These are phyloP conservation scores for Petunia axillaris DNA, from an alignment of 257 asterid species.

Conservation along the genomic window DNA sequence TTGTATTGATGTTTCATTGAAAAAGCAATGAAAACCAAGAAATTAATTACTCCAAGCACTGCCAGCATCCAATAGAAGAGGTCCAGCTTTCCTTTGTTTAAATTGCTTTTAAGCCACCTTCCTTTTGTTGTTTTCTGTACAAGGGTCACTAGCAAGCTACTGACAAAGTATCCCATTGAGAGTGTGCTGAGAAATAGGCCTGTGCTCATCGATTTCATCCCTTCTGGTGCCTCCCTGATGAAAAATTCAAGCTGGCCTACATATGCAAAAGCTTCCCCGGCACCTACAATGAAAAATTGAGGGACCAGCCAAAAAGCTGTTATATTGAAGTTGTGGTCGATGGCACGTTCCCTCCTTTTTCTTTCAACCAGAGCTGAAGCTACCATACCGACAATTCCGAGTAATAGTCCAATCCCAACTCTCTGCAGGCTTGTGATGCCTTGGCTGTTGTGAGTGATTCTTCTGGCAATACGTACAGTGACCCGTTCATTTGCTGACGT, in stretches of 20 bases:
- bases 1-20: slow-evolving; percentile 74
- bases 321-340: slow-evolving; percentile 27
- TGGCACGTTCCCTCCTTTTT: slow-evolving; percentile 38
- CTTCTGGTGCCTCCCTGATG: slow-evolving; percentile 81
- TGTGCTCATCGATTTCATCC: slow-evolving; percentile 93
- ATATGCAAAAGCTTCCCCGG: slow-evolving; percentile 87
- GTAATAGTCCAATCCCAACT: slow-evolving; percentile 66
- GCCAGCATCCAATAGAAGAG: slow-evolving; percentile 83
- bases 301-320: slow-evolving; percentile 85
- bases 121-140: slow-evolving; percentile 53
- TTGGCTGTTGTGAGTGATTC: slow-evolving; percentile 51
- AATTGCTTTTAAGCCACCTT: slow-evolving; percentile 64
- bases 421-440: slow-evolving; percentile 79
- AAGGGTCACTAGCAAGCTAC: slow-evolving; percentile 71
- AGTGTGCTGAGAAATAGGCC: slow-evolving; percentile 81
- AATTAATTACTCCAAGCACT: slow-evolving; percentile 63
- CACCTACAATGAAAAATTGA: slow-evolving; percentile 82
- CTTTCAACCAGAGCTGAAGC: slow-evolving; percentile 69
- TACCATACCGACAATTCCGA: slow-evolving; percentile 70
- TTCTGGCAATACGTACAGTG: slow-evolving; percentile 61
- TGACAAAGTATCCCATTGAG: slow-evolving; percentile 77
- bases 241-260: slow-evolving; percentile 94
- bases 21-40: slow-evolving; percentile 50
- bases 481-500: slow-evolving; percentile 72
- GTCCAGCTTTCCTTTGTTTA: slow-evolving; percentile 63